Conservation (phyloP, 768 basidiomycete species). For the Pulveroboletus sp. region DNA sequence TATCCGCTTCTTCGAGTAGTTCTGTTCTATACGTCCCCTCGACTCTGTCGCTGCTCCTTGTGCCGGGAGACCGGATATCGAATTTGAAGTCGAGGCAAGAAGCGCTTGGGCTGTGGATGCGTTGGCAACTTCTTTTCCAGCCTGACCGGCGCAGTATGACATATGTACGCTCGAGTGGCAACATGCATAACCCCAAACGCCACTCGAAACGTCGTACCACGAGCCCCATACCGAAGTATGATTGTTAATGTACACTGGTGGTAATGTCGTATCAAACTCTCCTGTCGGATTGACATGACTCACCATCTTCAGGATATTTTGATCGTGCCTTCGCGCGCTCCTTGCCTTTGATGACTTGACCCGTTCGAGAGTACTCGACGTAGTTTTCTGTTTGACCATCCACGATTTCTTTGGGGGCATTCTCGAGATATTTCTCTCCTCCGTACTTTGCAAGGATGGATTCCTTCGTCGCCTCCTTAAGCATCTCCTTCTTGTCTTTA, state of each 20-base stretch:
- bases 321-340: slow-evolving; percentile 84
- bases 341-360: slow-evolving; percentile 85
- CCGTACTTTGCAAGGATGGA: slow-evolving; percentile 92
- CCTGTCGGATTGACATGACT: slow-evolving; percentile 19
- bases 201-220: slow-evolving; percentile 70
- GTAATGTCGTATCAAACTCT: neutral
- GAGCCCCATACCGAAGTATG: slow-evolving; percentile 98
- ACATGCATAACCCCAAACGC: slow-evolving; percentile 90
- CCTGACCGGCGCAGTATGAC: slow-evolving; percentile 88
- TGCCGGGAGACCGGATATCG: slow-evolving; percentile 25
- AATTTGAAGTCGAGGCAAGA: slow-evolving; percentile 40
- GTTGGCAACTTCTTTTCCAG: slow-evolving; percentile 71
- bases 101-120: slow-evolving; percentile 74
- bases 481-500: slow-evolving; percentile 85
- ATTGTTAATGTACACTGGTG: slow-evolving; percentile 81
- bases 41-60: slow-evolving; percentile 29
- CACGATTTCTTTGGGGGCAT: slow-evolving; percentile 86
- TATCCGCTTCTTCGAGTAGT: slow-evolving; percentile 72
- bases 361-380: slow-evolving; percentile 92
- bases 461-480: slow-evolving; percentile 83
- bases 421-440: slow-evolving; percentile 87
- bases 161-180: slow-evolving; percentile 84
- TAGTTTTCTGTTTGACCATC: slow-evolving; percentile 97
- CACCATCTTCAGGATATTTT: slow-evolving; percentile 97
- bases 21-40: slow-evolving; percentile 51